Base-by-base conservation (phyloP, 228 moss, liverwort and hornwort species). In the Sphagnum fallax region DNA sequence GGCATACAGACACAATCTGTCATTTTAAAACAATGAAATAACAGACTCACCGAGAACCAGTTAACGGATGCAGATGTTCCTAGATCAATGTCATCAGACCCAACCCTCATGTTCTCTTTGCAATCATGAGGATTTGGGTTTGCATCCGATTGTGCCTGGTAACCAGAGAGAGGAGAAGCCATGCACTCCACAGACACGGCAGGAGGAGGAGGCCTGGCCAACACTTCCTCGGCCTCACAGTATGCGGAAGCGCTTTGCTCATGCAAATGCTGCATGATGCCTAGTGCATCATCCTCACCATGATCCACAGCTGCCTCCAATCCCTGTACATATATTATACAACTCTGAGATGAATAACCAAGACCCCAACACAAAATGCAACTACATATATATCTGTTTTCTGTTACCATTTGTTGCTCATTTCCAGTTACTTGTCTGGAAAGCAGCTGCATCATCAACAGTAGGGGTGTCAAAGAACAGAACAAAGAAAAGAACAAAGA, bases 61-160 rank as follows among this genome's bases (percentile, higher is more conserved):
- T 86, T 90, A 78, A 88, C 81, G 32, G 86, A 77, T 1, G 85
- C 76, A 4, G 90, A 90, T 47, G 87, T 77, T 8, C 78, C 87
- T 62, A 68, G 68, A 53, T 91, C 91, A 57, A 73, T 64, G 32
- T 32, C 32, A 32, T 32, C 32, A 14, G 62, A 50, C 47, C 72
- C 72, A 11, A 65, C 70, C 71, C 86, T 84, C 77, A 87, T 71
- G 65, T 98, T 98, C 86, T 94, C 98, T 74, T 98, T 98, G 71
- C 79, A 79, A 55, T 83, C 86, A 51, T 83, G 66, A 6, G 55
- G 65, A 61, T 67, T 83, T 61, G 74, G 75, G 64, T 69, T 80
- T 9, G 79, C 79, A 75, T 77, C 74, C 1, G 75, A 68, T 32
- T 83, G 84, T 65, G 76, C 64, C 70, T 85, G 85, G 68, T 84